phyloP scores from a whole-genome alignment of 208 protist genomes.

The Acanthamoeba triangularis region DNA sequence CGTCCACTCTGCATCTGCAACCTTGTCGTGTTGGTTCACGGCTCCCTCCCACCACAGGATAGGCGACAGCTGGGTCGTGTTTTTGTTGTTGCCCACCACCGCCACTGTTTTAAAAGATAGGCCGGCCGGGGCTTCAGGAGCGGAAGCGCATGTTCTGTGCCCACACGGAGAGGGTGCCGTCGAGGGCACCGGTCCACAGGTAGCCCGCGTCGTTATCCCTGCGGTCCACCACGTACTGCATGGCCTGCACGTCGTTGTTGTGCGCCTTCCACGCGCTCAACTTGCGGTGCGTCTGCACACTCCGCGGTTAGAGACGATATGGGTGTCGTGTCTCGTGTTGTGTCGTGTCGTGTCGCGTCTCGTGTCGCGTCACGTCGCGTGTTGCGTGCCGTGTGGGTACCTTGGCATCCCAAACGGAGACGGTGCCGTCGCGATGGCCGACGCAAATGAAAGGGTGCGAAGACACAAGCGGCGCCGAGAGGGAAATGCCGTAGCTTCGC shows the following conservation, averaged over 20 bases:
- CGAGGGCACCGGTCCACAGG: slow-evolving; percentile 44
- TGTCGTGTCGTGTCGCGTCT: no score
- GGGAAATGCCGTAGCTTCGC: neutral
- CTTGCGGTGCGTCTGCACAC: neutral
- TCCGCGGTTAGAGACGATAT: neutral
- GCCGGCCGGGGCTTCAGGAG: no score
- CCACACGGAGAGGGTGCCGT: slow-evolving; percentile 35
- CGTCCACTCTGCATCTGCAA: no score
- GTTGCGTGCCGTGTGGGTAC: neutral
- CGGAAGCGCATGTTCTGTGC: neutral
- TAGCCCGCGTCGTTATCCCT: neutral
- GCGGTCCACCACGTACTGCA: neutral
- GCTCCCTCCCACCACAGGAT: no score
- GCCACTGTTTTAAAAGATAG: no score
- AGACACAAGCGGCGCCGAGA: neutral
- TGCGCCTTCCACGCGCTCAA: neutral
- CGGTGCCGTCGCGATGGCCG: slow-evolving; percentile 21
- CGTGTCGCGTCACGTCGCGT: neutral
- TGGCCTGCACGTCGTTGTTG: neutral
- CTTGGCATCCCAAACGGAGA: slow-evolving; percentile 39
- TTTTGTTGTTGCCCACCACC: no score
- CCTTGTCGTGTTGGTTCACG: no score
- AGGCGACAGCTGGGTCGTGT: no score
- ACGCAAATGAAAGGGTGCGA: neutral
- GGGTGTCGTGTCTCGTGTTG: neutral